These are phyloP conservation scores for Canavalia gladiata DNA, from an alignment of 306 rosid species.

Conservation along the genomic window DNA sequence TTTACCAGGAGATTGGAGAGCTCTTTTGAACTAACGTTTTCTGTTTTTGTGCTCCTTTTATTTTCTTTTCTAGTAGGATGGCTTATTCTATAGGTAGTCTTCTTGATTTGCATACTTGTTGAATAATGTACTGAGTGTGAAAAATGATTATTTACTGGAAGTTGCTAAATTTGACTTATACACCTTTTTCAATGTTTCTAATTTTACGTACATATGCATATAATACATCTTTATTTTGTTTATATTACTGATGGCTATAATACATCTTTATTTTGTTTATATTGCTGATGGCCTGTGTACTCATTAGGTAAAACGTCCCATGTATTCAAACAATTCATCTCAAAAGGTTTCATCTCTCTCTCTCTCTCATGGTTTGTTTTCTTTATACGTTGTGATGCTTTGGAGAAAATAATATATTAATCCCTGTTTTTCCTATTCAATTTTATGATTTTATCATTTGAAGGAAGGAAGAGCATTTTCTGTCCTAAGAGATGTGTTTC, in stretches of 20 bases:
- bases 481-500: constrained; percentile 74
- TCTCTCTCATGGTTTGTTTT: not conserved
- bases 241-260: constrained; percentile 33
- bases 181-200: constrained; percentile 19
- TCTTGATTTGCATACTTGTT: constrained; percentile 11
- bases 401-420: constrained; percentile 17
- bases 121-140: constrained; percentile 1
- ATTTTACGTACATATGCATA: constrained; percentile 32
- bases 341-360: constrained; percentile 63
- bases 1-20: not conserved
- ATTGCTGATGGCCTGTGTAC: constrained; percentile 42
- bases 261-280: constrained; percentile 24
- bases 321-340: constrained; percentile 48
- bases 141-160: not conserved
- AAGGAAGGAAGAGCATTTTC: constrained; percentile 70
- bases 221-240: constrained; percentile 9
- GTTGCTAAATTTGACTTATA: constrained; percentile 37
- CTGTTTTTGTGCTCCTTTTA: not conserved
- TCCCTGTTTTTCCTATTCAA: constrained; percentile 16
- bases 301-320: constrained; percentile 65
- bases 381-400: constrained; percentile 39
- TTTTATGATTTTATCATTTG: constrained; percentile 33
- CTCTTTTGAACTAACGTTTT: not conserved
- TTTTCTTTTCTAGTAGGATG: not conserved
- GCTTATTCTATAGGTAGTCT: not conserved